These are phyloP conservation scores for Globisporangium solare DNA, from an alignment of 352 stramenopile species.

Conservation along the genomic window DNA sequence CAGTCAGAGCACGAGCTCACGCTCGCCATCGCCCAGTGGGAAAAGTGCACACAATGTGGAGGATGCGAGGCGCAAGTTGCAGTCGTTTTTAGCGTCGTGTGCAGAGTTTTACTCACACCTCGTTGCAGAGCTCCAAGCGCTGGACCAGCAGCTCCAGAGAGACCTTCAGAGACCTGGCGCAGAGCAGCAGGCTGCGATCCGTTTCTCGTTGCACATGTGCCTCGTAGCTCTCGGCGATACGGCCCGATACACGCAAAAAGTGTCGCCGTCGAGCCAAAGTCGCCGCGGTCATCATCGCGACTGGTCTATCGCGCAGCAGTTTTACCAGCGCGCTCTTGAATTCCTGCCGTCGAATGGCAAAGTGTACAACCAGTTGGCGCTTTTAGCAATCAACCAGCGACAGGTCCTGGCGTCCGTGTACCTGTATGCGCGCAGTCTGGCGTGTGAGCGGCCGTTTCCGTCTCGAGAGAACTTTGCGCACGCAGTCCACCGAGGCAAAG, in stretches of 20 bases:
- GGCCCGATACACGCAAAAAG: constrained; percentile 34
- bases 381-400: constrained; percentile 31
- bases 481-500: constrained; percentile 17
- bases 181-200: constrained; percentile 14
- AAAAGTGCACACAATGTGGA: neutral
- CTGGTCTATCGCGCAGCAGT: constrained; percentile 25
- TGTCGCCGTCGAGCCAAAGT: constrained; percentile 1
- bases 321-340: constrained; percentile 32
- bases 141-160: neutral
- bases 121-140: neutral
- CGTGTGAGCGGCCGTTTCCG: constrained; percentile 34
- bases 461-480: constrained; percentile 34
- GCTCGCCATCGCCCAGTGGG: constrained; percentile 3
- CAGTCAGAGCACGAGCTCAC: constrained; percentile 11
- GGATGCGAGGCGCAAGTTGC: neutral
- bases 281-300: constrained; percentile 6
- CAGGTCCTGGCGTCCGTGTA: constrained; percentile 35
- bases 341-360: constrained; percentile 44
- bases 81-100: constrained; percentile 5
- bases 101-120: constrained; percentile 13
- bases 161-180: neutral
- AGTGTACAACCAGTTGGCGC: constrained; percentile 57
- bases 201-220: constrained; percentile 34
- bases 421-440: constrained; percentile 39
- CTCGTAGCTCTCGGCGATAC: constrained; percentile 48